Base-by-base conservation (phyloP, 352 stramenopile species). In the Phytophthora foliorum region DNA sequence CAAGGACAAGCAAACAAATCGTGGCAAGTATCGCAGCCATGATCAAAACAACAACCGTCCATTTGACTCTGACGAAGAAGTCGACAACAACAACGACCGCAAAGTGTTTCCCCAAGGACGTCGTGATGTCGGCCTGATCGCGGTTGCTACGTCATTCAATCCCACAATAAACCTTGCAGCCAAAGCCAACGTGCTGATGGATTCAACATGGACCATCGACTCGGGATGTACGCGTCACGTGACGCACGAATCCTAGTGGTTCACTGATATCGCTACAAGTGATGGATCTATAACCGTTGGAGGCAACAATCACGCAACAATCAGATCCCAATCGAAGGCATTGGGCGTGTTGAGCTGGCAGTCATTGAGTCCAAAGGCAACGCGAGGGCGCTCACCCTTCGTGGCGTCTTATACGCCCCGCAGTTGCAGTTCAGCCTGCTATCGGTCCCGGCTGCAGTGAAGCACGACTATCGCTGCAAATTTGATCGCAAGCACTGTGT, bases 341-440 rank as follows among this genome's bases (percentile, higher is more conserved):
- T 56, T 57, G 53, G 58, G 22, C 42, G 51, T 7, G 58, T 74
- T 36, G 44, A 55, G 2, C 51, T 68, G 32, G 9, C 45, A 39
- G 65, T 68, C 21, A 36, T 24, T 25, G 65, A 73, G 57, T 63
- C 65, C 22, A 68, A 64, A 49, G 51, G 53, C 27, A 58, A 66
- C n/a, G 14, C 31, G 17, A 31, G 54, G 41, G 46, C 8, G 42
- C 21, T 66, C 14, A 53, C n/a, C n/a, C n/a, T n/a, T n/a, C n/a
- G n/a, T n/a, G n/a, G n/a, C n/a, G n/a, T n/a, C n/a, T n/a, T n/a
- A n/a, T n/a, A n/a, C n/a, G n/a, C n/a, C n/a, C n/a, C n/a, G n/a
- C n/a, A n/a, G n/a, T n/a, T n/a, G n/a, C n/a, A n/a, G n/a, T n/a
- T n/a, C n/a, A n/a, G n/a, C n/a, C n/a, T n/a, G n/a, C n/a, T n/a